Base-by-base conservation (phyloP, 495 filamentous ascomycete species). In the Letharia lupina region DNA sequence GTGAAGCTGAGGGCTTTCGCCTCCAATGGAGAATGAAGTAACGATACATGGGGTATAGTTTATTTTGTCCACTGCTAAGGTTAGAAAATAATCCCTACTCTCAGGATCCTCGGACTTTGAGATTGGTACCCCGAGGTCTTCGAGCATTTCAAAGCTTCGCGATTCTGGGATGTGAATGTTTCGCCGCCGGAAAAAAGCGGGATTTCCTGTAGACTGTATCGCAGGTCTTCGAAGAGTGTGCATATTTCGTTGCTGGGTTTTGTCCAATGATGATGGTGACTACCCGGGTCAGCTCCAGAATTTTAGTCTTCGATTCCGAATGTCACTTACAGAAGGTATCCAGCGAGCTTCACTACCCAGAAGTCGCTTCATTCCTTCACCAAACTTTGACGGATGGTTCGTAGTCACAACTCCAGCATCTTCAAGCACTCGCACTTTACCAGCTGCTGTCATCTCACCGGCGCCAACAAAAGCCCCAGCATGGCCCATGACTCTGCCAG, bases 401-500 rank as follows among this genome's bases (percentile, higher is more conserved):
- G 93, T 87, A 75, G 95, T 87, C 2, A 84, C 84, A 1, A 84
- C 89, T 9, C 90, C 90, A 20, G 85, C 90, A 65, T 80, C 77
- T 71, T 88, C 76, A n/a, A 95, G 80, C 20, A 83, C 81, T 33
- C 81, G 79, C 64, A 89, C 86, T 75, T 95, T 95, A 18, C 78
- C 79, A 40, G 76, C 75, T 0, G 87, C 84, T 64, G 81, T 80
- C 11, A 86, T 85, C 67, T 95, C 90, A 20, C 87, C 87, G 12
- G 84, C 78, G 0, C 84, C 80, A 41, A 83, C 79, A 77, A 90
- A 90, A 42, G 92, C 92, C 20, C 92, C 92, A 18, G 91, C 89
- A 75, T 96, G 92, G 28, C 92, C 92, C 91, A 96, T 94, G 44
- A 91, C 82, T n/a, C 83, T 81, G 1, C 88, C 87, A 20, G 79